Percentiles rank a stretch among this genome's conserved stretches.
phyloP scores from a whole-genome alignment of 2,329 filamentous ascomycete species.

The Purpureocillium lavendulum region DNA sequence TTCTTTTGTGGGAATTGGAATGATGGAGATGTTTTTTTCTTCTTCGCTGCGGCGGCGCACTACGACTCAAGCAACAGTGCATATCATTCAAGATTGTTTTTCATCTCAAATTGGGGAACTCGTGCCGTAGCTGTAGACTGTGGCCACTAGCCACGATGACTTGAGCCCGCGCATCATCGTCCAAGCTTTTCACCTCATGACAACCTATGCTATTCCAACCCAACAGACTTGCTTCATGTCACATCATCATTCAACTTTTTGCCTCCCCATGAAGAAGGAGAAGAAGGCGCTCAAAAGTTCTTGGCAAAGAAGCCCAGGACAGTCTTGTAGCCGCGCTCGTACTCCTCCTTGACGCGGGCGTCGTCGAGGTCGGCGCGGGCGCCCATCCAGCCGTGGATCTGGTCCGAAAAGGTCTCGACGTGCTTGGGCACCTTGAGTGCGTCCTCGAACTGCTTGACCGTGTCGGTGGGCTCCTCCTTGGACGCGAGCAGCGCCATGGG shows the following conservation, averaged over 20 bases:
- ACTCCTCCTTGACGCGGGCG: conserved; percentile 50
- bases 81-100: no score
- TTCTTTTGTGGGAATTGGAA: no score
- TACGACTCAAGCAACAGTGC: no score
- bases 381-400: conserved; percentile 70
- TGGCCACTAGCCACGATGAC: no score
- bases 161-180: no score
- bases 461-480: conserved; percentile 50
- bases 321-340: conserved; percentile 51
- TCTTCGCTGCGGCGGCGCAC: no score
- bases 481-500: conserved; percentile 58
- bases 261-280: neutral
- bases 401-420: conserved; percentile 57
- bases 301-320: conserved; percentile 50
- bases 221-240: neutral
- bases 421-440: conserved; percentile 46
- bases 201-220: neutral
- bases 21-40: no score
- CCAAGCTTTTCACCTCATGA: no score
- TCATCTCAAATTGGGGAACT: no score
- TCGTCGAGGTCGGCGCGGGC: conserved; percentile 53
- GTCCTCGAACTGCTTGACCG: conserved; percentile 48
- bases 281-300: conserved; percentile 36
- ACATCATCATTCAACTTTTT: neutral
- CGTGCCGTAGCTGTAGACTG: no score